These are phyloP conservation scores for Citrus sinensis DNA, from an alignment of 345 rosid species.

Conservation along the genomic window DNA sequence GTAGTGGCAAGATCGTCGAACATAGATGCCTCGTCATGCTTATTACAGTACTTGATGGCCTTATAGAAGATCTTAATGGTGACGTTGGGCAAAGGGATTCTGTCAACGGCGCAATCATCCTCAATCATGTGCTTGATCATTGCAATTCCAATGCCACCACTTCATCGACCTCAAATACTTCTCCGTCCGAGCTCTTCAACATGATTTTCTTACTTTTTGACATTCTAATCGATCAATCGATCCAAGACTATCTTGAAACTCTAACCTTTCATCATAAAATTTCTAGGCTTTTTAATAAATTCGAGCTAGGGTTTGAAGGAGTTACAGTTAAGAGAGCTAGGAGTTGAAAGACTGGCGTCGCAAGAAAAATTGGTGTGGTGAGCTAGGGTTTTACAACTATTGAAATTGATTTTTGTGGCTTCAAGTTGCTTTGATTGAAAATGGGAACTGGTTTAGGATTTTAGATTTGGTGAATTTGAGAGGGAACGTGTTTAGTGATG, in stretches of 20 bases:
- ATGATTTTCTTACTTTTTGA: slow-evolving; percentile 32
- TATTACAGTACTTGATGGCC: slow-evolving; percentile 74
- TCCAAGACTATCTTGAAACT: not conserved
- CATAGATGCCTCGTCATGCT: slow-evolving; percentile 46
- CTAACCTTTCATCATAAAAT: not conserved
- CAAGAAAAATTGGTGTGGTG: too few relatives aligned
- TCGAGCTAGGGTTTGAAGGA: too few relatives aligned
- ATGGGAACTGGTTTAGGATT: too few relatives aligned
- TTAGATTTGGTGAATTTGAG: too few relatives aligned
- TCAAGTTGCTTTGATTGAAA: too few relatives aligned
- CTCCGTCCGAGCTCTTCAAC: slow-evolving; percentile 56
- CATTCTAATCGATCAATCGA: not conserved
- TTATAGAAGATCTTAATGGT: slow-evolving; percentile 54
- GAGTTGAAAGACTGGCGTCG: too few relatives aligned
- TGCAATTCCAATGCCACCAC: slow-evolving; percentile 57
- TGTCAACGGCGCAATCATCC: too few relatives aligned
- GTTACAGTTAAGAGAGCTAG: too few relatives aligned
- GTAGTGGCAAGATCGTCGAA: slow-evolving; percentile 25
- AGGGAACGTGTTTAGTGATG: too few relatives aligned
- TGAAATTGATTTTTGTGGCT: too few relatives aligned
- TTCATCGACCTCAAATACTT: slow-evolving; percentile 58
- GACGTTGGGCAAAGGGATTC: slow-evolving; percentile 56
- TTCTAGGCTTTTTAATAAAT: too few relatives aligned
- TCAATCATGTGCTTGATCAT: slow-evolving; percentile 19
- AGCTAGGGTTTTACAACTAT: too few relatives aligned